These are phyloP conservation scores for Coniochaeta pulveracea DNA, from an alignment of 2,329 filamentous ascomycete species.

Conservation along the genomic window DNA sequence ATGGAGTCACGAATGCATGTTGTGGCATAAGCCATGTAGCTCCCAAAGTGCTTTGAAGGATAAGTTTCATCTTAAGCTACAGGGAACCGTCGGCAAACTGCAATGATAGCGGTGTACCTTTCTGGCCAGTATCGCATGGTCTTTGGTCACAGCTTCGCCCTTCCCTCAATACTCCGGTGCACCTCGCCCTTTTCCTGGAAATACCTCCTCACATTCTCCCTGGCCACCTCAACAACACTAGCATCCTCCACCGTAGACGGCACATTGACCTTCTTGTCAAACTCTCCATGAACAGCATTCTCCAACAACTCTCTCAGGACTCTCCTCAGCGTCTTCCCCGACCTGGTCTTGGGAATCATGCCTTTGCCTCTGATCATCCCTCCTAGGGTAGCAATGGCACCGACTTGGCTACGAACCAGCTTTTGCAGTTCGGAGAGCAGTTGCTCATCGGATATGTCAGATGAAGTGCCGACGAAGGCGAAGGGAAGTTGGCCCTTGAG, in stretches of 20 bases:
- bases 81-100: too few relatives aligned
- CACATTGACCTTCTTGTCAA: conserved; percentile 59
- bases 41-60: too few relatives aligned
- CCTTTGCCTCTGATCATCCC: conserved; percentile 75
- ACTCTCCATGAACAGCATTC: conserved; percentile 64
- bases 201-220: conserved; percentile 61
- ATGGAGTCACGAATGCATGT: too few relatives aligned
- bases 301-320: conserved; percentile 77
- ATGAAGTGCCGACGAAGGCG: conserved; percentile 62
- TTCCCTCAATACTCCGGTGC: conserved; percentile 32
- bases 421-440: conserved; percentile 54
- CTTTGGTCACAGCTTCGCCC: conserved; percentile 34
- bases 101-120: too few relatives aligned
- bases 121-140: background rate
- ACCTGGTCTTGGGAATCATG: conserved; percentile 85
- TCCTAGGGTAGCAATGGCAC: conserved; percentile 74
- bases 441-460: conserved; percentile 35
- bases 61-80: too few relatives aligned
- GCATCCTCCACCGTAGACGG: conserved; percentile 81
- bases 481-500: conserved; percentile 89
- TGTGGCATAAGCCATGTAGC: too few relatives aligned
- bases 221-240: conserved; percentile 62
- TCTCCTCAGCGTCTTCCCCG: conserved; percentile 79
- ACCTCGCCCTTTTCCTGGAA: conserved; percentile 41
- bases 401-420: conserved; percentile 69